Conservation (phyloP, 2,329 filamentous ascomycete genomes). For the Diplodia intermedia region DNA sequence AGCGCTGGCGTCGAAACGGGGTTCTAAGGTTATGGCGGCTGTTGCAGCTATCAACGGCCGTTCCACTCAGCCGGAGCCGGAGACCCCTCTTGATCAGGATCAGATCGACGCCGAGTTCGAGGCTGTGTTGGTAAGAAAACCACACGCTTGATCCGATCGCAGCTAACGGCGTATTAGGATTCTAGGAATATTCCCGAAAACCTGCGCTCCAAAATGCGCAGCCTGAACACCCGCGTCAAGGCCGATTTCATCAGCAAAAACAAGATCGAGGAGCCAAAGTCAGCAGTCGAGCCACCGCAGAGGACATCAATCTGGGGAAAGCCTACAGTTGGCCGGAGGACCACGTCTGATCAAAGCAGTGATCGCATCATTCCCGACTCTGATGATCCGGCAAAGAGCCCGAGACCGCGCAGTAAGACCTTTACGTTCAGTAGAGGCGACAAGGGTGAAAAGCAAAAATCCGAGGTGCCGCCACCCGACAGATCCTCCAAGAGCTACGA, state of each 20-base stretch:
- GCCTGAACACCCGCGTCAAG: slow-evolving; percentile 86
- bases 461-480: slow-evolving; percentile 51
- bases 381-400: slow-evolving; percentile 42
- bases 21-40: slow-evolving; percentile 66
- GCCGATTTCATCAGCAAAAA: slow-evolving; percentile 94
- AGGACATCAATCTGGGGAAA: slow-evolving; percentile 44
- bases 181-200: slow-evolving; percentile 92
- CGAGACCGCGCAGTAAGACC: slow-evolving; percentile 71
- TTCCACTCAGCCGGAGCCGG: slow-evolving; percentile 48
- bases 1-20: slow-evolving; percentile 50
- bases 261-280: slow-evolving; percentile 65
- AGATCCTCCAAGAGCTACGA: slow-evolving; percentile 50
- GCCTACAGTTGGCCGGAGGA: slow-evolving; percentile 51
- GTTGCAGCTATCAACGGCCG: slow-evolving; percentile 69
- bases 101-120: slow-evolving; percentile 69
- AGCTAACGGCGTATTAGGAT: slow-evolving; percentile 70
- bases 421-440: slow-evolving; percentile 80
- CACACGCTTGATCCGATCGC: slow-evolving; percentile 56
- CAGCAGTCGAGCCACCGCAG: slow-evolving; percentile 56
- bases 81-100: slow-evolving; percentile 53
- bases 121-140: slow-evolving; percentile 63
- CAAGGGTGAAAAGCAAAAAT: slow-evolving; percentile 77
- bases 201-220: slow-evolving; percentile 93
- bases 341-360: slow-evolving; percentile 43
- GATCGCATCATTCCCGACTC: slow-evolving; percentile 47